Evolutionary conservation across 148 eudicot genomes (phyloP), one percentile per base, ranked within the genome.

Genomic region (Rhododendron molle): DNA sequence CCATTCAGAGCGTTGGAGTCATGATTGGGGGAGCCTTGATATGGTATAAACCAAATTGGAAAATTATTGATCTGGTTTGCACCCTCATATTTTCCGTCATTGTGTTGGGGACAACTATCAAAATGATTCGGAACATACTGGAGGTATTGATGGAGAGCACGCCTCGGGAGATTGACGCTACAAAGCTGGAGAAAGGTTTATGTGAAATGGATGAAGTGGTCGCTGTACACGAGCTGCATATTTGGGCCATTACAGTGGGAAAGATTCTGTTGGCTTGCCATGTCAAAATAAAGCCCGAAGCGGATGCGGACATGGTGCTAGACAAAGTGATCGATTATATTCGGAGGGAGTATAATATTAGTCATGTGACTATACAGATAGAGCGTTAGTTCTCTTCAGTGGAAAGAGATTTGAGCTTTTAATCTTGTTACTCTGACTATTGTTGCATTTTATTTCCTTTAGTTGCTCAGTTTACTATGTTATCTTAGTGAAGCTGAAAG

Each of bases 121-220:
- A 88, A 77, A 94, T 94, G 97, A 72, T 94, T 60, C 84, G 94
- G 52, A 92, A 92, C 81, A 94, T 95, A 43, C 91, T 94, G 1
- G 97, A 94, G 85, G 98, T 95, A 72, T 85, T 95, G 44, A 95
- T 95, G 98, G 98, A 95, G 88, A 94, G 96, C 89, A 94, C 98
- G 12, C 98, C 98, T 0, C 89, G 98, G 85, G 98, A 95, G 88
- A 94, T 95, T 3, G 96, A 95, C 69, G 97, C 97, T 20, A 93
- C 96, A 40, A 91, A 91, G 86, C 92, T 95, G 0, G 91, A 95
- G 85, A 85, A 76, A 18, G 97, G 96, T 23, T 58, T 95, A 16
- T 85, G 95, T 40, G 91, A 93, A 86, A 92, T 94, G 91, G 95
- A 93, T 26, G 94, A 95, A 80, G 98, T 95, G 50, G 85, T 94